Evolutionary conservation across 148 eudicot species (phyloP).

Genomic region (Rhododendron williamsianum): DNA sequence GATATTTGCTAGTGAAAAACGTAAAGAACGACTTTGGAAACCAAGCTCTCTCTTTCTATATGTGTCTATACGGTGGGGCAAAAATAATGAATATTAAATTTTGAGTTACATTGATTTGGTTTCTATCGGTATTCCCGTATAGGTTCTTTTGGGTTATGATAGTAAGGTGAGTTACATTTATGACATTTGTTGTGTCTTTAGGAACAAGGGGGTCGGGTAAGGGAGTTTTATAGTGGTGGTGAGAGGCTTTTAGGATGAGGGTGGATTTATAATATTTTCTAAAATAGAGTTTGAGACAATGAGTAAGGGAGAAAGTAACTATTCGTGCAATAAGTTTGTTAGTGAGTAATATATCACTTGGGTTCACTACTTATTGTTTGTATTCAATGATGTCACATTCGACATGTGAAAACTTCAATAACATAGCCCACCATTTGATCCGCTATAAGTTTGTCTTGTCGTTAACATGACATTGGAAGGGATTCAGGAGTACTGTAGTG

Average conservation of each 20-base stretch:
- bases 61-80: neutral
- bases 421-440: no score
- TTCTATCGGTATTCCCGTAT: neutral
- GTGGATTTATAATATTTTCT: neutral
- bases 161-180: neutral
- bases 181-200: neutral
- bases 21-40: neutral
- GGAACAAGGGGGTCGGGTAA: fast-evolving
- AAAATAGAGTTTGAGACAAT: neutral
- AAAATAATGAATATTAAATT: neutral
- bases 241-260: neutral
- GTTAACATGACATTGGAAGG: no score
- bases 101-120: neutral
- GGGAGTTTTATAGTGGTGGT: neutral
- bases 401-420: no score
- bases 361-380: no score
- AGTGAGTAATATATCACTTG: neutral
- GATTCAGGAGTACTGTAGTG: no score
- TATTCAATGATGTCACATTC: no score
- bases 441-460: no score
- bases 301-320: neutral
- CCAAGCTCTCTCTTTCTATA: neutral
- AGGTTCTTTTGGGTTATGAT: neutral
- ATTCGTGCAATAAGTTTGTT: neutral
- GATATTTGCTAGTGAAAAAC: neutral